These are phyloP conservation scores for Lactifluus echinatus DNA, from an alignment of 768 basidiomycete species.

Conservation along the genomic window DNA sequence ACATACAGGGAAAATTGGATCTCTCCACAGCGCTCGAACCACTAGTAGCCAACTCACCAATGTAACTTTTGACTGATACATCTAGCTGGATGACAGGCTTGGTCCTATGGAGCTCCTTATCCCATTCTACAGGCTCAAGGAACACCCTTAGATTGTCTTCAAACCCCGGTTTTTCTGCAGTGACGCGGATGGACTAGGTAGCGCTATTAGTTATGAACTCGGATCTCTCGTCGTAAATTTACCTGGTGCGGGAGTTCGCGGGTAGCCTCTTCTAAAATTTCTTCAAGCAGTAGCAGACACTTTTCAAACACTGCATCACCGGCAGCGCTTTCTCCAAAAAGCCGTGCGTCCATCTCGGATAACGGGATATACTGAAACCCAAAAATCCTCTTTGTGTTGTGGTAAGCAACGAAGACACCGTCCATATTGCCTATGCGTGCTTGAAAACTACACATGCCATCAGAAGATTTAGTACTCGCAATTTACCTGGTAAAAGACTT, in stretches of 20 bases:
- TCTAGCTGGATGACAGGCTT: conserved; percentile 50
- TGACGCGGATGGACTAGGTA: conserved; percentile 46
- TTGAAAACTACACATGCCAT: conserved; percentile 60
- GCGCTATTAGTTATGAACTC: conserved; percentile 2
- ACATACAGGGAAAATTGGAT: conserved; percentile 27
- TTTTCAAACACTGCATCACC: conserved; percentile 72
- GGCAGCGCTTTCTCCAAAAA: conserved; percentile 57
- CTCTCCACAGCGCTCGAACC: conserved; percentile 33
- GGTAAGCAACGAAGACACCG: conserved; percentile 81
- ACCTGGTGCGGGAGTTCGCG: conserved; percentile 61
- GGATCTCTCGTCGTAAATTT: conserved; percentile 20
- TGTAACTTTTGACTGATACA: conserved; percentile 38
- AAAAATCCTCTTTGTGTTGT: conserved; percentile 79
- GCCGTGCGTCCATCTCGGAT: conserved; percentile 74
- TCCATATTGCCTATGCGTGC: conserved; percentile 97
- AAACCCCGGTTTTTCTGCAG: conserved; percentile 47
- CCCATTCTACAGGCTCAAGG: conserved; percentile 53
- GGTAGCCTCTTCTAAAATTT: conserved; percentile 47
- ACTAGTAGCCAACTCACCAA: conserved; percentile 31
- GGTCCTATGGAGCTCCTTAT: conserved; percentile 25
- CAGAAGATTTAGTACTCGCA: not conserved
- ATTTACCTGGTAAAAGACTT: not conserved
- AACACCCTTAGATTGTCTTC: conserved; percentile 47
- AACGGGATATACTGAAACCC: conserved; percentile 92
- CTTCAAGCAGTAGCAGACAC: conserved; percentile 64